phyloP scores from a whole-genome alignment of 179 eudicot species.

The Silene noctiflora region DNA sequence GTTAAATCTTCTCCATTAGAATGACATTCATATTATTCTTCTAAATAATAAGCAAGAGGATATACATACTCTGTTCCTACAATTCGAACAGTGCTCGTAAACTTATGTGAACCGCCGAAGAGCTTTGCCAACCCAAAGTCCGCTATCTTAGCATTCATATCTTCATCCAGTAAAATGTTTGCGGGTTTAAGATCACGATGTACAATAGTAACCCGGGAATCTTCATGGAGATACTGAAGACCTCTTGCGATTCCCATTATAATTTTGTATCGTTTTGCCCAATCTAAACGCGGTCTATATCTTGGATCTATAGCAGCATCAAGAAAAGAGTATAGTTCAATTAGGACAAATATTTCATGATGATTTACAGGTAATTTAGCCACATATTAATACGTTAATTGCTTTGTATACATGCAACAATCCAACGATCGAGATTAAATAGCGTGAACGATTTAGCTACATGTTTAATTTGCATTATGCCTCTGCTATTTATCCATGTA shows the following conservation, averaged over 20 bases:
- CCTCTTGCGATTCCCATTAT: constrained; percentile 33
- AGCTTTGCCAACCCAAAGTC: constrained; percentile 38
- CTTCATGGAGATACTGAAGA: constrained; percentile 45
- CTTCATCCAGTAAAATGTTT: constrained; percentile 34
- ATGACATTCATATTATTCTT: no score
- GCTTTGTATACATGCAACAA: no score
- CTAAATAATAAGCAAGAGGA: no score
- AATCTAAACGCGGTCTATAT: constrained; percentile 19
- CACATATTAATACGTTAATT: neutral
- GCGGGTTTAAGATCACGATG: constrained; percentile 50
- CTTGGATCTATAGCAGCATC: constrained; percentile 21
- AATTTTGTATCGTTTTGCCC: constrained; percentile 29
- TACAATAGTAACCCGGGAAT: constrained; percentile 44
- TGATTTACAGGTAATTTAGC: neutral
- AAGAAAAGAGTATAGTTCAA: neutral
- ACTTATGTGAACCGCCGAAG: constrained; percentile 32
- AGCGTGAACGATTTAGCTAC: no score
- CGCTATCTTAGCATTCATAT: constrained; percentile 38
- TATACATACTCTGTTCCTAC: constrained; percentile 30
- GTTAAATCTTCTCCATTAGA: neutral
- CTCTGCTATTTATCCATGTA: neutral
- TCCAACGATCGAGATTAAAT: no score
- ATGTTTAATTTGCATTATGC: neutral
- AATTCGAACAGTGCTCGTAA: constrained; percentile 25
- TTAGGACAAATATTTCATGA: no score